Evolutionary conservation across 2,329 filamentous ascomycete genomes (phyloP), one percentile per base, ranked within the genome.

Genomic region (Cladosporium sp.): DNA sequence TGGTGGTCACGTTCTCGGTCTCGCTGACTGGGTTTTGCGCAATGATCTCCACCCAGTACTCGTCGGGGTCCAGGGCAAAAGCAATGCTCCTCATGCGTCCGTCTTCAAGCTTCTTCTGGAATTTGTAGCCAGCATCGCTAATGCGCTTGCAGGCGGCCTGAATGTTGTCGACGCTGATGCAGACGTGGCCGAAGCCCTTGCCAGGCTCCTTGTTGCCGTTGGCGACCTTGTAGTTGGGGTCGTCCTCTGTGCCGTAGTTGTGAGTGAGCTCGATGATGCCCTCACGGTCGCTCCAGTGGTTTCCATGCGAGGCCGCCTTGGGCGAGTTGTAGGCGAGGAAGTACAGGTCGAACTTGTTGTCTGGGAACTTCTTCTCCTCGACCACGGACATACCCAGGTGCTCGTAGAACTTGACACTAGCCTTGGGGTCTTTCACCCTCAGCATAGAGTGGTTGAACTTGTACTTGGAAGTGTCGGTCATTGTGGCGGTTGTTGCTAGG

Each of bases 81-180:
- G 92, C 93, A 62, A 97, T 95, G 63, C 87, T 72, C 62, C 78
- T 79, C 88, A 94, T 95, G 51, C 85, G 79, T 2, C 93, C 93
- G 58, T 97, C 92, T 0, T 82, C 82, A 51, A 97, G 75, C 72
- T 88, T 94, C 82, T 97, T 97, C 77, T 97, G 89, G 72, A 97
- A 98, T 55, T 79, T 80, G 72, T 95, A 95, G 0, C 91, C 91
- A 6, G 86, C 90, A 65, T 92, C 86, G 68, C 95, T 89, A 53
- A 98, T 79, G 51, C 91, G 80, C 74, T 90, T 76, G 75, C 93
- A 97, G 2, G 92, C 91, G 3, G 86, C 88, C 72, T 95, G 87
- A 55, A 96, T 85, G 53, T 78, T 77, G 61, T 78, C 76, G 12
- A 78, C 76, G 7, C 71, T 72, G 66, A 97, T 84, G 62, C 88